Evolutionary conservation across 495 filamentous ascomycete genomes (phyloP), one percentile per base, ranked within the genome.

Genomic region (Penicillium herquei): DNA sequence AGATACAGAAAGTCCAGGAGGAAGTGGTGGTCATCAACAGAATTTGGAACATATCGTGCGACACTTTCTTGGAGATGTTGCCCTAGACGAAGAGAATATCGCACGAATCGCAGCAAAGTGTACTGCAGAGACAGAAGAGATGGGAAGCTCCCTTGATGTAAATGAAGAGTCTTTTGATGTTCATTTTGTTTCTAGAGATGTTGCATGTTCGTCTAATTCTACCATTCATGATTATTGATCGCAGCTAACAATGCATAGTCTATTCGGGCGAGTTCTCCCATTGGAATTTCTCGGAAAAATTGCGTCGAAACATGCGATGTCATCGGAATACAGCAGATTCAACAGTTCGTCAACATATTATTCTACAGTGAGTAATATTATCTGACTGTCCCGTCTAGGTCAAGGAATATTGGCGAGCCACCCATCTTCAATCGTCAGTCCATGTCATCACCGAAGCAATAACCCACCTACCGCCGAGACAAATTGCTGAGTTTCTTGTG

Each of bases 211-310:
- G 70, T 69, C 10, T 12, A 13, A 14, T n/a, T 16, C 3, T 7
- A 14, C 26, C 6, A 10, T 37, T 26, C 12, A 13, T 26, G 1
- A 35, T 41, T 18, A 6, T 14, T 13, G 12, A 37, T 6, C 12
- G 8, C 9, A 7, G 2, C 35, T 34, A 10, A 32, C 13, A 44
- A 9, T 59, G 16, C 2, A 12, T 39, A 78, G 75, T 77, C 39
- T 79, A 79, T 35, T 78, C 76, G 1, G 76, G 76, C 7, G 76
- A 79, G 49, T 79, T 77, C 52, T 79, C 76, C 0, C 74, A 78
- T 49, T 67, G 75, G 56, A 78, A 77, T 39, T 78, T 79, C 35
- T 74, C 74, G 7, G 71, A 74, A 66, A 75, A 74, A 51, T 70
- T 76, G 16, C 59, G 73, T 48, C 68, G 68, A 40, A 75, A 68